These are phyloP conservation scores for Pyricularia sp. DNA, from an alignment of 2,329 filamentous ascomycete genomes.

Conservation along the genomic window DNA sequence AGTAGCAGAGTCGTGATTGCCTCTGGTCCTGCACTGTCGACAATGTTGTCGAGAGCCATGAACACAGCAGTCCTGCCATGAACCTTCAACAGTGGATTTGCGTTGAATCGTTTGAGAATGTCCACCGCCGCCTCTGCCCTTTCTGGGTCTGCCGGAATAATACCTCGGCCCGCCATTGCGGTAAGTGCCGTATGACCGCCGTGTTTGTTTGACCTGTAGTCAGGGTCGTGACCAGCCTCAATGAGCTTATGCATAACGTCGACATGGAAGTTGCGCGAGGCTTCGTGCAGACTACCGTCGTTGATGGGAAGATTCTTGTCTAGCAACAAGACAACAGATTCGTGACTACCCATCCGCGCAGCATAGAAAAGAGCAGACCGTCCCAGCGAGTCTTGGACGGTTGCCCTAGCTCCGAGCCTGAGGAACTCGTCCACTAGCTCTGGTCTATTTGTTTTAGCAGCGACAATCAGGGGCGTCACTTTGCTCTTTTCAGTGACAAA, in stretches of 20 bases:
- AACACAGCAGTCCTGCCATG: slow-evolving; percentile 17
- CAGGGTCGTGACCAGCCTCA: slow-evolving; percentile 14
- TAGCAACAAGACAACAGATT: slow-evolving; percentile 14
- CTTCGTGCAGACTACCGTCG: slow-evolving; percentile 20
- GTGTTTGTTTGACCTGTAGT: slow-evolving; percentile 16
- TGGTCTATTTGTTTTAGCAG: slow-evolving; percentile 9
- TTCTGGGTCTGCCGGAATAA: slow-evolving; percentile 8
- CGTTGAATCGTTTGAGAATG: slow-evolving; percentile 12
- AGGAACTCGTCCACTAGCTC: slow-evolving; percentile 12
- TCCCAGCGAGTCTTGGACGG: slow-evolving; percentile 11
- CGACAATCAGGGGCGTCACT: slow-evolving; percentile 13
- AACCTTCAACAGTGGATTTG: slow-evolving; percentile 14
- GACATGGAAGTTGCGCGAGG: slow-evolving; percentile 15
- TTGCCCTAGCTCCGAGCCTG: slow-evolving; percentile 11
- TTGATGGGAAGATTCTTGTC: slow-evolving; percentile 13
- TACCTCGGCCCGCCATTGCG: slow-evolving; percentile 13
- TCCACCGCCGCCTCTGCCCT: slow-evolving; percentile 13
- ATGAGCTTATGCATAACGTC: slow-evolving; percentile 13
- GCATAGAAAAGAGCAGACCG: slow-evolving; percentile 17
- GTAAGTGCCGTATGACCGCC: slow-evolving; percentile 15
- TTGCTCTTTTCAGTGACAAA: slow-evolving; percentile 12
- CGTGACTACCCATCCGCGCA: slow-evolving; percentile 12
- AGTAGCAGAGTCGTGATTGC: slow-evolving; percentile 13
- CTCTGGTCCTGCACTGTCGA: slow-evolving; percentile 9
- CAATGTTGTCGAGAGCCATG: slow-evolving; percentile 16